These are phyloP conservation scores for Aureobasidium sp. DNA, from an alignment of 2,329 filamentous ascomycete species.

Conservation along the genomic window DNA sequence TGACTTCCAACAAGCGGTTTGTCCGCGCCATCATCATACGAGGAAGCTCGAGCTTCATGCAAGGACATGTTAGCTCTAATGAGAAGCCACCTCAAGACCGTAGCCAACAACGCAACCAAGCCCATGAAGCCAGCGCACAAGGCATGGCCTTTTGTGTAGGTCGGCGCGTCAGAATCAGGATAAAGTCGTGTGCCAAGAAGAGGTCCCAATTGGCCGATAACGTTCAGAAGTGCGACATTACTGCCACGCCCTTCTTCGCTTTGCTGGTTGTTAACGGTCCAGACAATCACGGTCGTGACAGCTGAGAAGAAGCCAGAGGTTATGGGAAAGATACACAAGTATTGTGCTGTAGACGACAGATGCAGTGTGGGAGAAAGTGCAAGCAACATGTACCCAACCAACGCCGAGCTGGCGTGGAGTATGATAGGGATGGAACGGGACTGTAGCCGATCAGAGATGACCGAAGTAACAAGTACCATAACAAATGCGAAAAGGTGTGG, in stretches of 20 bases:
- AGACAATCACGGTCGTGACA: constrained; percentile 77
- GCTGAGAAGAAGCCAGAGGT: constrained; percentile 75
- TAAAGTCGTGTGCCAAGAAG: constrained; percentile 51
- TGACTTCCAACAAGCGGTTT: not conserved
- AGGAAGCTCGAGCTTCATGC: not conserved
- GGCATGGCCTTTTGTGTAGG: constrained; percentile 44
- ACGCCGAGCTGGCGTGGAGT: constrained; percentile 60
- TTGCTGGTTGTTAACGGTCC: constrained; percentile 81
- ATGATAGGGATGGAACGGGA: constrained; percentile 61
- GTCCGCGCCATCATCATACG: not conserved
- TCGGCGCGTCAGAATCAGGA: constrained; percentile 43
- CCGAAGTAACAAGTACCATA: constrained; percentile 64
- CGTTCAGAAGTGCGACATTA: constrained; percentile 72
- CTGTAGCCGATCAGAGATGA: constrained; percentile 60
- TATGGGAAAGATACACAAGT: constrained; percentile 71
- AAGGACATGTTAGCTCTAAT: constrained; percentile 27
- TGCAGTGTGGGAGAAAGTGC: constrained; percentile 36
- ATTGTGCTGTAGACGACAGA: constrained; percentile 44
- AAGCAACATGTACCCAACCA: constrained; percentile 41
- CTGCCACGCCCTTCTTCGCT: constrained; percentile 62
- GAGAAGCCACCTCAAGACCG: constrained; percentile 37
- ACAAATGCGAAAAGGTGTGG: constrained; percentile 73
- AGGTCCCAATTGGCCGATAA: constrained; percentile 75
- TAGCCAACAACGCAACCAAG: constrained; percentile 38
- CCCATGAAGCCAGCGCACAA: constrained; percentile 47